Base-by-base conservation (phyloP, 768 basidiomycete species). In the Lactifluus rugatus region DNA sequence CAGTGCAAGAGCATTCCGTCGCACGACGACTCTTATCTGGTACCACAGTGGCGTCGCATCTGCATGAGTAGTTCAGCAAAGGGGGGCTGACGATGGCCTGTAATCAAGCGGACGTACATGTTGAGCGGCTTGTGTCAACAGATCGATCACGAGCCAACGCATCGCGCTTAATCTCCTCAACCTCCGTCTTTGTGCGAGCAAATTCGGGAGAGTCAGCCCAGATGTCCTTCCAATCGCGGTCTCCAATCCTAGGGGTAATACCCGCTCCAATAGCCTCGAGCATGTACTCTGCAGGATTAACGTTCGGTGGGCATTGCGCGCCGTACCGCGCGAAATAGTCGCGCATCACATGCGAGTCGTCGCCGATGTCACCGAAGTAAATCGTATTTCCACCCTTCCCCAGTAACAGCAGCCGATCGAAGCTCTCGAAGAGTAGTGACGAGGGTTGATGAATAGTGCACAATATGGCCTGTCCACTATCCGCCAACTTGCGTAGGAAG, bases 371-470 rank as follows among this genome's bases (percentile, higher is more conserved):
- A 45, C 93, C 93, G 66, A 90, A 94, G 77, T 94, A 95, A 13
- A 94, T 88, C 0, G 91, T 93, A 70, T 90, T 85, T 10, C 93
- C 93, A 2, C 93, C 93, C 19, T 76, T 75, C 62, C 92, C 84
- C n/a, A 86, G 73, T 13, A 87, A 72, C 28, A 88, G 68, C 44
- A 87, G 70, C 44, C 83, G 79, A 66, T 87, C 93, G 65, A 96
- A 94, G 65, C 84, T 84, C 70, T 92, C 87, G 72, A 95, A 94
- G 2, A 95, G 74, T 21, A 92, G 76, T 3, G 89, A 83, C 2
- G 89, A 91, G 3, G 91, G 91, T 64, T 93, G 91, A 61, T 92
- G 90, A 62, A 93, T 92, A 4, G 89, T 94, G 72, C 90, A 93
- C 19, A 94, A 77, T 64, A 94, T 93, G 39, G 89, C 87, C 67